Evolutionary conservation across 2,329 filamentous ascomycete genomes (phyloP).

Genomic region (Penicillium sumatraense): DNA sequence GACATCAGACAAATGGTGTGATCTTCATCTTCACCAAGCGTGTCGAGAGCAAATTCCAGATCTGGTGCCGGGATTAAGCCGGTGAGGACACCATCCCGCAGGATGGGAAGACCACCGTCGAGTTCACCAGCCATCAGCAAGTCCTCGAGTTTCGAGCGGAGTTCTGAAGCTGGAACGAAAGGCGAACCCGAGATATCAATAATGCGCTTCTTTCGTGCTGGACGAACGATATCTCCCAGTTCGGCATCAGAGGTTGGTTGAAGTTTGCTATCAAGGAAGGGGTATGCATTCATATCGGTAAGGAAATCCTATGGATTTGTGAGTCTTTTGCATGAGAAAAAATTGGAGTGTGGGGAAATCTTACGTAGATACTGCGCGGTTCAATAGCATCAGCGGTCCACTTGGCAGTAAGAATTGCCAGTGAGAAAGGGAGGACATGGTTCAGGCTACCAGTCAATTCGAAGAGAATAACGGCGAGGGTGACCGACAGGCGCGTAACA

Average conservation of each 20-base stretch:
- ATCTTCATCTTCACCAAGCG: constrained; percentile 71
- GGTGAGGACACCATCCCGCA: constrained; percentile 78
- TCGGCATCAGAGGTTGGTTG: constrained; percentile 89
- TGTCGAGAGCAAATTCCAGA: constrained; percentile 89
- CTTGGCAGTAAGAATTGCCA: constrained; percentile 92
- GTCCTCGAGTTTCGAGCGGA: constrained; percentile 79
- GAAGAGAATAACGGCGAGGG: constrained; percentile 91
- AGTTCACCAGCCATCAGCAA: constrained; percentile 86
- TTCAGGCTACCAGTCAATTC: constrained; percentile 94
- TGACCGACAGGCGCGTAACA: constrained; percentile 90
- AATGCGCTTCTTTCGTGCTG: constrained; percentile 72
- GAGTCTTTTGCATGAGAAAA: constrained; percentile 16
- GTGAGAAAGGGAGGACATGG: constrained; percentile 91
- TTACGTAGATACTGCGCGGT: constrained; percentile 87
- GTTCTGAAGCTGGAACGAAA: constrained; percentile 73
- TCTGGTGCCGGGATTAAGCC: constrained; percentile 93
- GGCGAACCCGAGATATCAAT: constrained; percentile 89
- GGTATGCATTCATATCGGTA: constrained; percentile 96
- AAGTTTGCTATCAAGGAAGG: constrained; percentile 95
- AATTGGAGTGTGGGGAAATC: constrained; percentile 34
- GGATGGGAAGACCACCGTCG: constrained; percentile 86
- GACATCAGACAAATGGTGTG: constrained; percentile 80
- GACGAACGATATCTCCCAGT: constrained; percentile 82
- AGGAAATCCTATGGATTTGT: constrained; percentile 71
- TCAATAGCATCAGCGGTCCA: constrained; percentile 97